Conservation (phyloP, 169 alveolate genomes). For the Amoebophrya sp. region DNA sequence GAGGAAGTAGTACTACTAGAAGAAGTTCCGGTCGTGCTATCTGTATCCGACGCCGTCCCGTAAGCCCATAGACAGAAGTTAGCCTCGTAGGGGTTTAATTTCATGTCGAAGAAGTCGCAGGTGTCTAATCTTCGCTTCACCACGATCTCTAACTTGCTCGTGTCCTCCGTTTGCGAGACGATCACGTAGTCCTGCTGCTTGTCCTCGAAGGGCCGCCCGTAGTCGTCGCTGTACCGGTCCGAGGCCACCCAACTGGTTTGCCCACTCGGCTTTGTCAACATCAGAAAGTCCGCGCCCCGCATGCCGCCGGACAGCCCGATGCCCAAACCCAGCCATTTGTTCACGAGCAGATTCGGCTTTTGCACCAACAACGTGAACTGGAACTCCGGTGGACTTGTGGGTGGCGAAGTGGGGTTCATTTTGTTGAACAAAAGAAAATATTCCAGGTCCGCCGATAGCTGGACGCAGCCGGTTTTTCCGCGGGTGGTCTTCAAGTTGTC, state of each 20-base stretch:
- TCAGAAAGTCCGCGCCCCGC: not conserved
- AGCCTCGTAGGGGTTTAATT: not conserved
- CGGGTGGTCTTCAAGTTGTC: not conserved
- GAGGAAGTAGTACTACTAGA: too few species aligned
- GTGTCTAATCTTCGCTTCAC: not conserved
- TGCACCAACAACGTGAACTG: not conserved
- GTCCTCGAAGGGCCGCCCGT: not conserved
- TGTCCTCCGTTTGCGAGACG: not conserved
- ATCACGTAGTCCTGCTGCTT: not conserved
- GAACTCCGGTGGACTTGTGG: not conserved
- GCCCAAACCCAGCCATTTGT: not conserved
- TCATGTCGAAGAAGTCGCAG: not conserved
- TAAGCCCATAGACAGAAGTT: not conserved
- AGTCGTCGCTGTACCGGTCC: not conserved
- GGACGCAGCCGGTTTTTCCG: not conserved
- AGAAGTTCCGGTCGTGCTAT: too few species aligned
- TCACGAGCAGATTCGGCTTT: not conserved
- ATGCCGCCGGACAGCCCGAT: not conserved
- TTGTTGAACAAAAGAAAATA: not conserved
- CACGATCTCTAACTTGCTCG: not conserved
- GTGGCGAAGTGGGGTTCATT: not conserved
- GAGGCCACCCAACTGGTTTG: not conserved
- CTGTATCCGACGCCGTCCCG: not conserved
- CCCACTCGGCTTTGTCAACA: not conserved
- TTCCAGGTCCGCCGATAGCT: not conserved